Evolutionary conservation across 2,329 filamentous ascomycete genomes (phyloP).

Genomic region (Delphinella strobiligena): DNA sequence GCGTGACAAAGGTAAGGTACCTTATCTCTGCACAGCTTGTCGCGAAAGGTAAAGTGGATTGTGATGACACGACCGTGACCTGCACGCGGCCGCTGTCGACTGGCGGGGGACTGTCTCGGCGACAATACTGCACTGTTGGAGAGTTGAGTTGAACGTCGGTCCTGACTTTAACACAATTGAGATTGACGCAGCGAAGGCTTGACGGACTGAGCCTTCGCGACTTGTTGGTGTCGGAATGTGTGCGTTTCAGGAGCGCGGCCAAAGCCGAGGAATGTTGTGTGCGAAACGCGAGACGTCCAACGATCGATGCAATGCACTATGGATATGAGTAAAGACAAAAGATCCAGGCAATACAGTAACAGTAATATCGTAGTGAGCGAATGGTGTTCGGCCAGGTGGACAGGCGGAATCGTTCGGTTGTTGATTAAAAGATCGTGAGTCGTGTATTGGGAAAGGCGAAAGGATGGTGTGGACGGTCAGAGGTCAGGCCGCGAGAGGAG

Average conservation of each 20-base stretch:
- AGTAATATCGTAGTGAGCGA: constrained; percentile 2
- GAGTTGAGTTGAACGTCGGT: background rate
- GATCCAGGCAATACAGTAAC: background rate
- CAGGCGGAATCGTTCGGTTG: constrained; percentile 6
- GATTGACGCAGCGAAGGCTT: background rate
- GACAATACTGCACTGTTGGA: background rate
- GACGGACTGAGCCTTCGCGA: background rate
- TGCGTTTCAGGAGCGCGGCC: background rate
- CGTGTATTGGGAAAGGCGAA: background rate
- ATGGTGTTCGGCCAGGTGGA: constrained; percentile 7
- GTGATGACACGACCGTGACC: constrained; percentile 7
- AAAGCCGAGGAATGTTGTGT: background rate
- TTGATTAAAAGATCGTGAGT: background rate
- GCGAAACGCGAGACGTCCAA: background rate
- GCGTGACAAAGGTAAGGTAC: constrained; percentile 1
- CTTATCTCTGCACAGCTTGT: constrained; percentile 2
- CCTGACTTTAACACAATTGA: background rate
- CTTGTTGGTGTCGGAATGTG: constrained; percentile 3
- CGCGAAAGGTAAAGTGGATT: background rate
- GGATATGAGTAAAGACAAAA: background rate
- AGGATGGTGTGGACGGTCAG: background rate
- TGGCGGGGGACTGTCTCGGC: background rate
- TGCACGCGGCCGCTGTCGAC: constrained; percentile 2
- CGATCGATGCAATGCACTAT: too few relatives aligned
- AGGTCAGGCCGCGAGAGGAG: background rate